Evolutionary conservation across 352 stramenopile species (phyloP).

Genomic region (Phytopythium cucurbitacearum): DNA sequence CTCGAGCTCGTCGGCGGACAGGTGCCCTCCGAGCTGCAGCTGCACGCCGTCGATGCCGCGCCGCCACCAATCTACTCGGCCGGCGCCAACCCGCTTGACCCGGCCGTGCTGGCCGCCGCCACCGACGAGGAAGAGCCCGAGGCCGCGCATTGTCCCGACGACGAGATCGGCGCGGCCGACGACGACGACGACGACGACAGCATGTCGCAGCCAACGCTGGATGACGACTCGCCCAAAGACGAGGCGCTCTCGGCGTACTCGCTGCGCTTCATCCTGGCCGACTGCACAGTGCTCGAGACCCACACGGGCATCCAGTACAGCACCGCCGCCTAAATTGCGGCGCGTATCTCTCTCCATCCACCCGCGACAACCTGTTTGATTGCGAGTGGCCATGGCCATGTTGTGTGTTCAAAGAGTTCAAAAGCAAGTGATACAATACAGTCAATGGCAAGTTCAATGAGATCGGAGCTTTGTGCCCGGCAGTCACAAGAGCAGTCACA

Average conservation of each 20-base stretch:
- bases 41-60: slow-evolving; percentile 47
- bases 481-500: neutral
- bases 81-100: slow-evolving; percentile 37
- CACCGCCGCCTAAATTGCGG: slow-evolving; percentile 23
- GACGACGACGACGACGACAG: slow-evolving; percentile 43
- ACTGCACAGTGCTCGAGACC: slow-evolving; percentile 72
- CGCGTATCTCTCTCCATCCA: slow-evolving; percentile 6
- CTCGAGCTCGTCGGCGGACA: slow-evolving; percentile 71
- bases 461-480: no score
- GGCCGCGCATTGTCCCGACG: slow-evolving; percentile 9
- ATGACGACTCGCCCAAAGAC: slow-evolving; percentile 6
- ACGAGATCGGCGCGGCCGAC: slow-evolving; percentile 34
- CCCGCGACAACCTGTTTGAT: neutral
- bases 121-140: slow-evolving; percentile 42
- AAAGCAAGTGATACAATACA: neutral
- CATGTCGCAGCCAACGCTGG: slow-evolving; percentile 1
- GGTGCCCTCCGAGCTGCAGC: slow-evolving; percentile 67
- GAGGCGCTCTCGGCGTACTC: slow-evolving; percentile 66
- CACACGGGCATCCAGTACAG: slow-evolving; percentile 49
- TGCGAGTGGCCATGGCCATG: neutral
- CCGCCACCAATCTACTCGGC: slow-evolving; percentile 37
- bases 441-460: no score
- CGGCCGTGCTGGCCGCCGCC: slow-evolving; percentile 45
- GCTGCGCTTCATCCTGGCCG: slow-evolving; percentile 74
- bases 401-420: neutral